phyloP scores from a whole-genome alignment of 148 eudicot genomes.

The Nepenthes mirabilis region DNA sequence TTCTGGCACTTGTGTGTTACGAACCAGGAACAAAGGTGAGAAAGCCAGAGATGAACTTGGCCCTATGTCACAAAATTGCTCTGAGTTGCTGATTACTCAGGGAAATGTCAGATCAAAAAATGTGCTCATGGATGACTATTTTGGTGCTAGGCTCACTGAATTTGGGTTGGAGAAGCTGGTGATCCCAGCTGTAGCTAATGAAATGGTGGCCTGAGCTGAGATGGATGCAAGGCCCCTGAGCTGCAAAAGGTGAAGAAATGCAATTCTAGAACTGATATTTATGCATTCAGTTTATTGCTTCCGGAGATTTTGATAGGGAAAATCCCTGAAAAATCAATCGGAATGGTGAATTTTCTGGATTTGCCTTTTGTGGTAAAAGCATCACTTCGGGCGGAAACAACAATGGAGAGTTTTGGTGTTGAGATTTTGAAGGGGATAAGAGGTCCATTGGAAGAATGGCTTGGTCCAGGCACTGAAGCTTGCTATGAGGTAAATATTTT shows the following conservation, averaged over 20 bases:
- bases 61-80: constrained; percentile 86
- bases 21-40: constrained; percentile 71
- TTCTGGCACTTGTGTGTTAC: neutral
- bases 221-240: constrained; percentile 86
- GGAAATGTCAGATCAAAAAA: constrained; percentile 75
- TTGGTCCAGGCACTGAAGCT: constrained; percentile 91
- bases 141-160: constrained; percentile 71
- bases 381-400: constrained; percentile 91
- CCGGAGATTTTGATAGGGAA: constrained; percentile 78
- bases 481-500: constrained; percentile 91
- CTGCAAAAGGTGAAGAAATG: constrained; percentile 84
- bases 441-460: constrained; percentile 92
- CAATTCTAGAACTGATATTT: constrained; percentile 78
- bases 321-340: constrained; percentile 58
- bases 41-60: constrained; percentile 80
- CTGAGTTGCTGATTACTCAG: constrained; percentile 66
- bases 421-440: constrained; percentile 83
- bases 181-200: constrained; percentile 72
- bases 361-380: constrained; percentile 83
- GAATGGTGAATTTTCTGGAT: constrained; percentile 50
- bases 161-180: constrained; percentile 77
- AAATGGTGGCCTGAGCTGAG: constrained; percentile 60
- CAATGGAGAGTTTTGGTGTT: constrained; percentile 88
- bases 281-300: constrained; percentile 74
- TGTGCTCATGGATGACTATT: constrained; percentile 77